Evolutionary conservation across 192 early-diverging fungal genomes (phyloP).

Genomic region (Jimgerdemannia flammicorona): DNA sequence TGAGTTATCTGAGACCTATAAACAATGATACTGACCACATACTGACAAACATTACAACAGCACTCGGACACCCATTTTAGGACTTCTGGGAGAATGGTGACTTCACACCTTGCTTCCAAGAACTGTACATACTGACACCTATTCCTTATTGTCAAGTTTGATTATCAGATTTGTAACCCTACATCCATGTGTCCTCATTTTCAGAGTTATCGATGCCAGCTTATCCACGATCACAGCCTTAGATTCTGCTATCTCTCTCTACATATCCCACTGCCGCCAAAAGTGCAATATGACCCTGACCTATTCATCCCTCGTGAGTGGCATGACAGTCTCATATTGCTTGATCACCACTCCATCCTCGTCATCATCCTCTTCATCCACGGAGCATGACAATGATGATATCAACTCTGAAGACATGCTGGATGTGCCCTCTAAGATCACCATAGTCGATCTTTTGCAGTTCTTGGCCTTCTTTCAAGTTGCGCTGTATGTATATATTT

Average conservation of each 20-base stretch:
- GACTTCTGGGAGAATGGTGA: neutral
- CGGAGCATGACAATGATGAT: neutral
- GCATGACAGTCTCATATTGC: neutral
- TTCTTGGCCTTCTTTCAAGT: conserved; percentile 2
- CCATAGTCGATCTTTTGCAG: neutral
- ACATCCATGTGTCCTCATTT: no score
- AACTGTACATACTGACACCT: no score
- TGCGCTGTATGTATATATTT: neutral
- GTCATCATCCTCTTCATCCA: no score
- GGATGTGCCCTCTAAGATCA: neutral
- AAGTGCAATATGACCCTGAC: neutral
- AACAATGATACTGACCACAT: no score
- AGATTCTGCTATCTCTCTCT: neutral
- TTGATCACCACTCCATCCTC: no score
- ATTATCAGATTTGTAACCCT: no score
- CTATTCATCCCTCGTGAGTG: conserved; percentile 1
- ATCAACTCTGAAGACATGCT: conserved; percentile 11
- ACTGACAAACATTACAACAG: no score
- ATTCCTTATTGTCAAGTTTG: no score
- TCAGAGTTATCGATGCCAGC: neutral
- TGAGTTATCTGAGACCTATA: no score
- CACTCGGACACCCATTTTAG: no score
- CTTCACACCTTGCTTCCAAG: conserved; percentile 5
- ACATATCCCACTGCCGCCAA: neutral
- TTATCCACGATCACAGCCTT: neutral